A percentile compares a stretch with the other conserved stretches of the same genome.
Conservation (phyloP, 2,329 filamentous ascomycete species). For the Cytospora mali region DNA sequence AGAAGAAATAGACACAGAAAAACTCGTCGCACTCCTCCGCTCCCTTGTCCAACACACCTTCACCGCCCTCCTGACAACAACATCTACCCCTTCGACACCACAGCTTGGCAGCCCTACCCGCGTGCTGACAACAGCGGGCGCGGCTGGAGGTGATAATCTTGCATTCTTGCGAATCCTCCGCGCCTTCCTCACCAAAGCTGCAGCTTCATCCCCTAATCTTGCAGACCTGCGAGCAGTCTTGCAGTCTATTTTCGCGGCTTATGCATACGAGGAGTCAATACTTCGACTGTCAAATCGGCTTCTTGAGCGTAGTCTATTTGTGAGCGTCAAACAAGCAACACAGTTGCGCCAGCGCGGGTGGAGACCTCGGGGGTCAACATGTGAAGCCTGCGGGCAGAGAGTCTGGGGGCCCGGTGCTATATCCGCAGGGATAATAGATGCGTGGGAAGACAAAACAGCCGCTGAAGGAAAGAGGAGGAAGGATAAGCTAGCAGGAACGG, state of each 20-base stretch:
- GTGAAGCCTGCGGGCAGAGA: constrained; percentile 80
- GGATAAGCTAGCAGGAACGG: constrained; percentile 43
- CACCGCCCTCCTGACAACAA: constrained; percentile 79
- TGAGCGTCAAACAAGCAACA: constrained; percentile 75
- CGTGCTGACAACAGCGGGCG: constrained; percentile 35
- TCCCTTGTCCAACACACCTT: constrained; percentile 88
- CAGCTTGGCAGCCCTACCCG: constrained; percentile 37
- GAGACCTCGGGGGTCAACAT: constrained; percentile 83
- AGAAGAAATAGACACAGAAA: constrained; percentile 54
- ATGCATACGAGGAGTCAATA: constrained; percentile 92
- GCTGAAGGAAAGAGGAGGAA: constrained; percentile 50
- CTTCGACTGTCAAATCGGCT: constrained; percentile 82
- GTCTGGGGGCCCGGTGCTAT: constrained; percentile 85
- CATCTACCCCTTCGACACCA: constrained; percentile 53
- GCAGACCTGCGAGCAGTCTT: constrained; percentile 85
- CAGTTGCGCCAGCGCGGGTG: constrained; percentile 81
- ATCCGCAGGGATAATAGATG: constrained; percentile 74
- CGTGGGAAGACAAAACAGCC: constrained; percentile 70
- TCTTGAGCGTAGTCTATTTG: constrained; percentile 85
- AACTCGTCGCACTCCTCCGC: constrained; percentile 69
- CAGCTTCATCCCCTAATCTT: constrained; percentile 79
- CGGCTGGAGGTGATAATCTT: constrained; percentile 54
- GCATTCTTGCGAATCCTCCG: constrained; percentile 89
- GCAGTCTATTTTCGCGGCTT: constrained; percentile 88
- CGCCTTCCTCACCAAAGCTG: constrained; percentile 83